A percentile compares a stretch with the other conserved stretches of the same genome.
Evolutionary conservation across 2,329 filamentous ascomycete species (phyloP).

Genomic region (Cladosporium colombiae): DNA sequence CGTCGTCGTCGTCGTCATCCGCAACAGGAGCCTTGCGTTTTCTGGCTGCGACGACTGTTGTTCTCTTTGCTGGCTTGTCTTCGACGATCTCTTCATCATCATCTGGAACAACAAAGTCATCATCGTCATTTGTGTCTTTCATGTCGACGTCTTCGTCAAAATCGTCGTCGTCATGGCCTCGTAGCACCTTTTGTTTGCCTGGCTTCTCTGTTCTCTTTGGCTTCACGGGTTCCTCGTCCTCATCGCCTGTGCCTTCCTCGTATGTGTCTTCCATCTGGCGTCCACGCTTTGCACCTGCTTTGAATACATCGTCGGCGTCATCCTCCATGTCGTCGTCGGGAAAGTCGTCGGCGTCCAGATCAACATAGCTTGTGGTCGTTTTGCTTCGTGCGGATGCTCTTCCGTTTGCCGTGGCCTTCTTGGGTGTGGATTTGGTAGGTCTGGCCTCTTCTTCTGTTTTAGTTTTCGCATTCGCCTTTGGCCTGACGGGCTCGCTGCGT

Average conservation of each 20-base stretch:
- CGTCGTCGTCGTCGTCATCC: constrained; percentile 54
- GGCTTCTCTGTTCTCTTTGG: constrained; percentile 41
- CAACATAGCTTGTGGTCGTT: constrained; percentile 44
- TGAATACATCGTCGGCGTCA: constrained; percentile 80
- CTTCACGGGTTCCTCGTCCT: constrained; percentile 66
- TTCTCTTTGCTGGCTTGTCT: constrained; percentile 43
- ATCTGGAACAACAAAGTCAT: constrained; percentile 49
- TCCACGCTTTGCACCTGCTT: constrained; percentile 66
- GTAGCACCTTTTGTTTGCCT: constrained; percentile 51
- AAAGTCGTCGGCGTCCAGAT: constrained; percentile 39
- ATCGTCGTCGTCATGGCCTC: constrained; percentile 48
- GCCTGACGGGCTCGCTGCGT: constrained; percentile 43
- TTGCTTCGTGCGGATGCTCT: constrained; percentile 43
- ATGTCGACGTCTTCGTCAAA: constrained; percentile 53
- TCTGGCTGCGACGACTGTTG: constrained; percentile 38
- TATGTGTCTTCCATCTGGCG: constrained; percentile 66
- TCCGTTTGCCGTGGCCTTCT: constrained; percentile 39
- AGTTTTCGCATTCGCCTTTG: constrained; percentile 29
- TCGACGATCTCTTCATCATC: constrained; percentile 44
- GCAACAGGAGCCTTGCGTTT: constrained; percentile 63
- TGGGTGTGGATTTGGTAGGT: constrained; percentile 40
- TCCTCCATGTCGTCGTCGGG: constrained; percentile 44
- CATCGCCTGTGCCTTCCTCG: constrained; percentile 62
- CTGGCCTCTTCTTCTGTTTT: constrained; percentile 18
- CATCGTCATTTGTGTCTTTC: constrained; percentile 47